phyloP scores from a whole-genome alignment of 179 eudicot species.

The Beta macrorhiza region DNA sequence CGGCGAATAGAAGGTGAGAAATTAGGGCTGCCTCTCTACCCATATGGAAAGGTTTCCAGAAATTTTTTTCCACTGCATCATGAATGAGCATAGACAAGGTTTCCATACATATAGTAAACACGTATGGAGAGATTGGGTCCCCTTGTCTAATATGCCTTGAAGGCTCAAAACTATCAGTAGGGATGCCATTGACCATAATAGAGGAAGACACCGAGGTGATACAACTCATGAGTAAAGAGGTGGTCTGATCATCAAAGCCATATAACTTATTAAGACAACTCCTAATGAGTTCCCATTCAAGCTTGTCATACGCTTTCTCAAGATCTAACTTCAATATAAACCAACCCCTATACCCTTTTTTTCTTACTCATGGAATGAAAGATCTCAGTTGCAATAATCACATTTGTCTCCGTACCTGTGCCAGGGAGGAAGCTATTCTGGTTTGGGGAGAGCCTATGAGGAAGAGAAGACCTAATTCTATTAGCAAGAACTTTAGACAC shows the following conservation, averaged over 20 bases:
- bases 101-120: neutral
- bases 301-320: neutral
- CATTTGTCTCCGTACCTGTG: neutral
- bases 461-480: neutral
- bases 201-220: neutral
- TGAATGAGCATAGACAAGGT: neutral
- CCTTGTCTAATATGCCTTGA: neutral
- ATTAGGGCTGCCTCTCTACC: neutral
- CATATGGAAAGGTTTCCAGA: neutral
- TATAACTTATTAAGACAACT: neutral
- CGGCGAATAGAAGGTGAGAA: neutral
- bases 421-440: neutral
- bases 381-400: neutral
- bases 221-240: neutral
- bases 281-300: neutral
- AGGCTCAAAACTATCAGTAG: neutral
- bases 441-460: neutral
- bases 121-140: neutral
- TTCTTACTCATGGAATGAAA: neutral
- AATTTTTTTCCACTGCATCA: neutral
- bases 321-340: neutral
- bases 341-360: neutral
- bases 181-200: too few species aligned
- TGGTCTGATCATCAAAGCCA: neutral
- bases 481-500: neutral